Base-by-base conservation (phyloP, 371 early-diverging fungal genomes). In the Mortierella sp. region DNA sequence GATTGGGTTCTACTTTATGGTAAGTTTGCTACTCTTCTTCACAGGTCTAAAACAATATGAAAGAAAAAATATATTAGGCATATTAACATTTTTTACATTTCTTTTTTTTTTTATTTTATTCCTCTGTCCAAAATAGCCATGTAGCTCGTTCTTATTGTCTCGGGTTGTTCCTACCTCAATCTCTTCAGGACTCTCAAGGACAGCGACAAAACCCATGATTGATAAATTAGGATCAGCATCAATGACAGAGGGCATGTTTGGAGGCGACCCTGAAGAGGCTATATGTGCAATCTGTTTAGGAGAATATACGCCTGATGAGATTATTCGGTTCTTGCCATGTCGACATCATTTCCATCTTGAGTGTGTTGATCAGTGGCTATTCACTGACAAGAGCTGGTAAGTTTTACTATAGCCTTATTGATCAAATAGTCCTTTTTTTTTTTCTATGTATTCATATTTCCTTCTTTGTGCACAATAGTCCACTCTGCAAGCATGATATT, bases 301-400 rank as follows among this genome's bases (percentile, higher is more conserved):
- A 64, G 85, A 86, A 22, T 95, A 93, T 81, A 83, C 79, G 13
- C 79, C 83, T 10, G 86, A 85, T 13, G 92, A 94, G 35, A 82
- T 85, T 26, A 85, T 95, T 31, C 84, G 94, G 28, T 84, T 91
- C 40, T 76, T 96, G 32, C 86, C 88, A 42, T 96, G 96, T 70
- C 82, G 84, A 37, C 96, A 96, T 79, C 93, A 90, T 34, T 96
- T 94, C 82, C 96, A 96, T 81, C 83, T 85, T 47, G 90, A 91
- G 35, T 95, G 96, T 70, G 89, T 95, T 12, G 95, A 95, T 83
- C 85, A 90, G 56, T 93, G 93, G 93, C 76, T 92, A 35, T 29
- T 68, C 13, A 80, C 80, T 1, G 80, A 80, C 59, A 80, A 80
- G 71, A 74, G 80, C 42, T 80, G 80, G 78, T 77, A 62, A 42